These are phyloP conservation scores for Alternaria burnsii DNA, from an alignment of 2,329 filamentous ascomycete species.

Conservation along the genomic window DNA sequence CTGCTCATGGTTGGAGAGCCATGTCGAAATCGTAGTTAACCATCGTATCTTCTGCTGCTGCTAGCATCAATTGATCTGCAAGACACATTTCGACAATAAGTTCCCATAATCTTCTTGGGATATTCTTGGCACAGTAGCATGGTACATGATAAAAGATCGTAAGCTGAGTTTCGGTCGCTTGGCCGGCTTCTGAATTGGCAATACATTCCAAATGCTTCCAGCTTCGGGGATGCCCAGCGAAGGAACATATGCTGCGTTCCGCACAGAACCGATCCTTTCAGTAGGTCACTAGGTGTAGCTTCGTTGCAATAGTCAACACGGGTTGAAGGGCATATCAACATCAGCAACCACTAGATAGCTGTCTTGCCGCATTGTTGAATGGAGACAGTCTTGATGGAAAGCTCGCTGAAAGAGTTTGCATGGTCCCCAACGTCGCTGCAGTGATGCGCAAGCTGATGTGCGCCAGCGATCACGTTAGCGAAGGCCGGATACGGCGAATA, in stretches of 20 bases:
- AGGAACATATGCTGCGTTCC: conserved; percentile 8
- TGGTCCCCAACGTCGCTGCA: conserved; percentile 1
- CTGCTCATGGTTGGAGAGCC: not conserved
- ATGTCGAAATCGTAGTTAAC: not conserved
- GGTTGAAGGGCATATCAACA: not conserved
- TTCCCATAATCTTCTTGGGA: not conserved
- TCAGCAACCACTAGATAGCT: not conserved
- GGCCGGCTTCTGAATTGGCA: not conserved
- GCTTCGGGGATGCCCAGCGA: conserved; percentile 5
- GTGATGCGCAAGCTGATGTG: conserved; percentile 21
- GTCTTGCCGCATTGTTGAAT: not conserved
- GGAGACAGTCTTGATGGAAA: not conserved
- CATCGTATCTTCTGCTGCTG: not conserved
- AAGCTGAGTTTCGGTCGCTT: conserved; percentile 2
- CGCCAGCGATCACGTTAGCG: conserved; percentile 21
- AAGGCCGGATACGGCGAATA: conserved; percentile 31
- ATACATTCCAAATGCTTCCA: not conserved
- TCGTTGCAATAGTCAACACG: not conserved
- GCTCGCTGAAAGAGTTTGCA: not conserved
- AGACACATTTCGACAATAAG: not conserved
- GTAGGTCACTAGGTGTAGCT: not conserved
- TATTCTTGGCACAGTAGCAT: not conserved
- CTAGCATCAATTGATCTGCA: not conserved
- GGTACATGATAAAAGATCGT: not conserved
- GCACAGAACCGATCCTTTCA: conserved; percentile 9